A percentile compares a stretch with the other conserved stretches of the same genome.
Evolutionary conservation across 345 rosid genomes (phyloP).

Genomic region (Eucalyptus tenuipes): DNA sequence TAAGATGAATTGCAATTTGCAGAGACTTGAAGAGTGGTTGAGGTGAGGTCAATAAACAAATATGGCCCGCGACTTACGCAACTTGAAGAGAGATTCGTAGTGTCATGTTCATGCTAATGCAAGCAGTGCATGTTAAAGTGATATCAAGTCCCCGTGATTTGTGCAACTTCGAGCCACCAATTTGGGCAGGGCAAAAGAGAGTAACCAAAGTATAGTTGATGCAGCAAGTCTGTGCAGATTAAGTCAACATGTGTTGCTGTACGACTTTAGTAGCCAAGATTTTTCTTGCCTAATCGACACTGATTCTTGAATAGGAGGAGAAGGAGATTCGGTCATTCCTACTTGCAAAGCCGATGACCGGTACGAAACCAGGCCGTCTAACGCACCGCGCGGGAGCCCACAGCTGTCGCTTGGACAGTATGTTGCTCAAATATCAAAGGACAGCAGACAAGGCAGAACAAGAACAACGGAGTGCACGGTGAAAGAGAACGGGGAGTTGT

Average conservation of each 20-base stretch:
- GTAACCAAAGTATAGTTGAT: not conserved
- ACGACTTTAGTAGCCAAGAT: not conserved
- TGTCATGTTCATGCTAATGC: not conserved
- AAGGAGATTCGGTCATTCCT: too few relatives aligned
- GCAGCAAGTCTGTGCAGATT: not conserved
- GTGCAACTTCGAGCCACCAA: not conserved
- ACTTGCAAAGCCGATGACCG: not conserved
- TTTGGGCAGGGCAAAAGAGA: not conserved
- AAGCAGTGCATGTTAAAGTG: not conserved
- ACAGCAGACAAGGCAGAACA: too few relatives aligned
- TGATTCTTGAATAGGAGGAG: not conserved
- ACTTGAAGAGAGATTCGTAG: not conserved
- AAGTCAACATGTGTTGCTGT: not conserved
- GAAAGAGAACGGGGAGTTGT: too few relatives aligned
- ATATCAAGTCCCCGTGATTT: not conserved
- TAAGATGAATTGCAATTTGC: too few relatives aligned
- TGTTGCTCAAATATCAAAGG: too few relatives aligned
- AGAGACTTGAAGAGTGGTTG: too few relatives aligned
- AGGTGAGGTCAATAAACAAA: too few relatives aligned
- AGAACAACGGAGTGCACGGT: too few relatives aligned
- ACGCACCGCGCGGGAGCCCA: fast-evolving
- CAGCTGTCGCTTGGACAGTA: too few relatives aligned
- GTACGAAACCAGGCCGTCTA: not conserved
- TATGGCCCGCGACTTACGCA: too few relatives aligned
- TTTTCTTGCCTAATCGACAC: not conserved